Evolutionary conservation across 169 alveolate genomes (phyloP), one percentile per base, ranked within the genome.

Genomic region (Cryptosporidium bovis): DNA sequence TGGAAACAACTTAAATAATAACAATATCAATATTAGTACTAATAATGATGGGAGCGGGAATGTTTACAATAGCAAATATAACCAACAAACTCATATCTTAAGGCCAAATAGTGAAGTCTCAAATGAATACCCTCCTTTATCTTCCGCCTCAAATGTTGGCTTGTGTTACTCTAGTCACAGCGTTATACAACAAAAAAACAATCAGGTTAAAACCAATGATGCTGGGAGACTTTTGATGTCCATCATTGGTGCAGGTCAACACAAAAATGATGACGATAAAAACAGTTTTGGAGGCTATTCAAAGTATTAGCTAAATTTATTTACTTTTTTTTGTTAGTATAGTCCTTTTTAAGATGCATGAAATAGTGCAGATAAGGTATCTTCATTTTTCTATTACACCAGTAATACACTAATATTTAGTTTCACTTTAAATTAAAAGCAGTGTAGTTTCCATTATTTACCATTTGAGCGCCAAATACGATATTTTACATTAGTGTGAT

Each of bases 211-310:
- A 50, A 46, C 87, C 15, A 77, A 77, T 60, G 87, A 77, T 29
- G 87, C 87, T 48, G 87, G 87, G 48, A 77, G 87, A 29, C 46
- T 77, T 5, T 20, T 77, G 27, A 77, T 77, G 87, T 77, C 87
- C 18, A 77, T 77, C 7, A 77, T 77, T 20, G 87, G 87, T 24
- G 87, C 87, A 20, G 87, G 87, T 31, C 71, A 56, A 27, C 71
- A 40, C 18, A 51, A 58, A 27, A 53, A 66, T 24, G 67, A 64
- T 24, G 68, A 83, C 24, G 51, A 27, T 58, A 82, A 40, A 8
- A 8, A 8, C 4, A 40, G 48, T 31, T 18, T 53, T 64, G 58
- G 66, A 18, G 64, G 46, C 34, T 84, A n/a, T 4, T 65, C 82
- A 83, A 44, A 66, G 66, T 67, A 44, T 29, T 67, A 83, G 66